These are phyloP conservation scores for Gossypioides kirkii DNA, from an alignment of 345 rosid genomes.

Conservation along the genomic window DNA sequence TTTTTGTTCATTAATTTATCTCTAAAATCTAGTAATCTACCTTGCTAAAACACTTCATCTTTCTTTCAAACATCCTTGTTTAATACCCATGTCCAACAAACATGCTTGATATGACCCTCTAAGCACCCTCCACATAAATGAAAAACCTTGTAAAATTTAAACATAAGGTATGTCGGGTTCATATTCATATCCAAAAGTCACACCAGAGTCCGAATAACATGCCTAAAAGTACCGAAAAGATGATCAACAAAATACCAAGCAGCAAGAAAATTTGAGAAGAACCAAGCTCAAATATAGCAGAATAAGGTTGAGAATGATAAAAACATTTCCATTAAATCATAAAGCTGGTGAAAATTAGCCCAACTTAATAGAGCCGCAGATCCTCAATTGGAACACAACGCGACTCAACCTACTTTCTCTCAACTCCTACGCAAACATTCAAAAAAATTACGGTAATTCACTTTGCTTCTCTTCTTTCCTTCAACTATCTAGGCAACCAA, in stretches of 20 bases:
- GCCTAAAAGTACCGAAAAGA: background rate
- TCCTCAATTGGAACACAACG: background rate
- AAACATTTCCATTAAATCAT: background rate
- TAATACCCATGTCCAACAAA: background rate
- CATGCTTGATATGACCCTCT: background rate
- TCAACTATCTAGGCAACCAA: background rate
- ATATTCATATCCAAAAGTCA: background rate
- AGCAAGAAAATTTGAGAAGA: background rate
- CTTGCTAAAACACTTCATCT: background rate
- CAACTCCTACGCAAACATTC: background rate
- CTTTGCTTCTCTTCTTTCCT: conserved; percentile 2
- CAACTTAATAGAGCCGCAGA: background rate
- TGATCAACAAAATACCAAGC: background rate
- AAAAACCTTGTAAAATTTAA: background rate
- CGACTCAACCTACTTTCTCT: background rate
- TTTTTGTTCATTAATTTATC: background rate
- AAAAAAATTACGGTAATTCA: background rate
- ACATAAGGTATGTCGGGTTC: background rate
- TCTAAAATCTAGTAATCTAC: background rate
- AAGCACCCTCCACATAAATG: background rate
- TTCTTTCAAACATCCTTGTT: background rate
- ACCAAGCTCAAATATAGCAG: background rate
- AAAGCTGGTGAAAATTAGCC: background rate
- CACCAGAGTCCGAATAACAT: background rate
- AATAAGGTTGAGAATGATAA: background rate